Base-by-base conservation (phyloP, 2,329 filamentous ascomycete genomes). In the Chaetomium olivaceum region DNA sequence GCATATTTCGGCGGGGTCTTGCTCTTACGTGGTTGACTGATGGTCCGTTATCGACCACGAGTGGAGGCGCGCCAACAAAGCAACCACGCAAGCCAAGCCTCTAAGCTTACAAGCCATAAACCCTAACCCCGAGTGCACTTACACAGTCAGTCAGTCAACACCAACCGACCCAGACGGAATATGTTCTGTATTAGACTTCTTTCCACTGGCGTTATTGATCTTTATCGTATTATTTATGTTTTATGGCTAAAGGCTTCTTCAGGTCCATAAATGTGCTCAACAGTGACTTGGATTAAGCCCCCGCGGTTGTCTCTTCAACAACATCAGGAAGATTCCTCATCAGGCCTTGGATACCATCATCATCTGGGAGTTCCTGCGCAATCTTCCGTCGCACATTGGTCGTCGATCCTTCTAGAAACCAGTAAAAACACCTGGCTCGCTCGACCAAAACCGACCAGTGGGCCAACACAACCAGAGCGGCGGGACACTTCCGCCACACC, bases 1-100 rank as follows among this genome's bases (percentile, higher is more conserved):
- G 74, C 76, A 78, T 79, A 72, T 69, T 76, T 74, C 68, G 60
- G 56, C 68, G 58, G 56, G 54, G 51, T 43, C 39, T 43, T 43
- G 39, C 39, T 19, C 39, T 43, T 43, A 43, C 39, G 39, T 43
- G 39, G 39, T 43, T 43, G 39, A 43, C 39, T 43, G 39, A 43
- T 43, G 5, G 39, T 43, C 39, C 16, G 39, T 43, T 43, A 43
- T 43, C 39, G 39, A 43, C 39, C 39, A 5, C 9, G 39, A n/a
- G 39, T 43, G 39, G 39, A 43, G 39, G 39, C 39, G 39, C 39
- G 39, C 39, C 39, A 43, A 43, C 39, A 43, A 43, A n/a, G 39
- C 39, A 43, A 43, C 39, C 39, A 43, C 5, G 39, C 16, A 5
- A 43, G 39, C 39, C 16, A 36, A 36, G 33, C 16, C 2, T 19